Conservation (phyloP, 257 asterid genomes). For the Solanum chmielewskii region DNA sequence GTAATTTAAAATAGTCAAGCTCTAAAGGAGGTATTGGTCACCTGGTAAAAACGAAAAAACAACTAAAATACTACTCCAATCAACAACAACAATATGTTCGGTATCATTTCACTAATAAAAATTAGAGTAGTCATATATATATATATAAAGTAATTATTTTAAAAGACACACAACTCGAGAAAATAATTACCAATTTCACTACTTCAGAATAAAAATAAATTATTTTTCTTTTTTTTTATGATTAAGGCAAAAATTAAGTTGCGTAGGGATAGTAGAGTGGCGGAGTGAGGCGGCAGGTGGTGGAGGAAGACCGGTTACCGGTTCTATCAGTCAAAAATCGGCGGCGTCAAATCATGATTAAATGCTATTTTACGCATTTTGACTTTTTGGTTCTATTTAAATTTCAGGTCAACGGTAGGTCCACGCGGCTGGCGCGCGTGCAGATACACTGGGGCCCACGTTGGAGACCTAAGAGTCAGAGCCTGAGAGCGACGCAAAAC, state of each 20-base stretch:
- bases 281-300: slow-evolving; percentile 1
- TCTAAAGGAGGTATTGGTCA: accelerated
- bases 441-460: slow-evolving; percentile 12
- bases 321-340: background rate
- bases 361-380: background rate
- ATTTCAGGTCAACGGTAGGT: slow-evolving; percentile 22
- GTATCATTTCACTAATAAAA: background rate
- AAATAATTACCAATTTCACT: too few species aligned
- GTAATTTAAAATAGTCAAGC: too few species aligned
- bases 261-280: background rate
- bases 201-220: too few species aligned
- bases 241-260: background rate
- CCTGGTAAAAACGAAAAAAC: too few species aligned
- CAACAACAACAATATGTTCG: background rate
- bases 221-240: too few species aligned
- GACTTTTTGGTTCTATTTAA: background rate
- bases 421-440: slow-evolving; percentile 58
- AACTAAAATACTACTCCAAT: background rate
- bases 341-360: slow-evolving; percentile 14
- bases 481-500: slow-evolving; percentile 43
- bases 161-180: too few species aligned
- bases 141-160: too few species aligned
- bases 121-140: too few species aligned
- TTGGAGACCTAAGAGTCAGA: slow-evolving; percentile 48
- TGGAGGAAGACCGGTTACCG: background rate